Conservation (phyloP, 2,329 filamentous ascomycete genomes). For the Fusarium newnesense region DNA sequence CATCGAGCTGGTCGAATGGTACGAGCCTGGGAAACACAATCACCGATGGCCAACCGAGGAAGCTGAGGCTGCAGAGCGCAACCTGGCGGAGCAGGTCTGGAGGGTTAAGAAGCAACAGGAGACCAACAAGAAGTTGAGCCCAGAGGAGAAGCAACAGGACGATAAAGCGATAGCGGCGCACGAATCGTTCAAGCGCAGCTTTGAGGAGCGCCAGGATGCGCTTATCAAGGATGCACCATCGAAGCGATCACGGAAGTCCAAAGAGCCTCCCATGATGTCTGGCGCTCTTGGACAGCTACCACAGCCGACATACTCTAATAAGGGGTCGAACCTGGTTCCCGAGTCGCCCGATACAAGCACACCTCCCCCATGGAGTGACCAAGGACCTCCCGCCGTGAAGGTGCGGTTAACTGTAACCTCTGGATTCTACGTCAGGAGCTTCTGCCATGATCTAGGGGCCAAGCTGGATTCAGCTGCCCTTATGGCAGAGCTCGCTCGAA, state of each 20-base stretch:
- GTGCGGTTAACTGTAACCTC: slow-evolving; percentile 93
- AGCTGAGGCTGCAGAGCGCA: slow-evolving; percentile 78
- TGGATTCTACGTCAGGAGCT: slow-evolving; percentile 94
- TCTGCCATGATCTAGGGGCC: slow-evolving; percentile 90
- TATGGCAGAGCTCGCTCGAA: slow-evolving; percentile 86
- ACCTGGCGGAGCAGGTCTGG: slow-evolving; percentile 78
- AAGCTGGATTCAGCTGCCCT: slow-evolving; percentile 83
- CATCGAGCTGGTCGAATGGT: slow-evolving; percentile 85
- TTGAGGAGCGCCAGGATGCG: slow-evolving; percentile 67
- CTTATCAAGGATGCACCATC: slow-evolving; percentile 63
- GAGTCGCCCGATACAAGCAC: slow-evolving; percentile 57
- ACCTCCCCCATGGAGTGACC: slow-evolving; percentile 66
- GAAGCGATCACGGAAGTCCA: slow-evolving; percentile 46
- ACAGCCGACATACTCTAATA: slow-evolving; percentile 51
- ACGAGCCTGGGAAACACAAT: slow-evolving; percentile 81
- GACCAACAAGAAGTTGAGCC: slow-evolving; percentile 59
- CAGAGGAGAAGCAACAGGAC: slow-evolving; percentile 66
- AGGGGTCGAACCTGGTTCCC: slow-evolving; percentile 65
- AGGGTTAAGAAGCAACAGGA: slow-evolving; percentile 68
- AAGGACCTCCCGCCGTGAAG: slow-evolving; percentile 79
- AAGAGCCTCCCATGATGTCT: slow-evolving; percentile 63
- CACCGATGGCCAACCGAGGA: slow-evolving; percentile 84
- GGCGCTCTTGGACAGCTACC: slow-evolving; percentile 65
- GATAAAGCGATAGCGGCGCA: slow-evolving; percentile 65
- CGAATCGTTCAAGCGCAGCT: slow-evolving; percentile 67